Evolutionary conservation across 1,284 basidiomycete genomes (phyloP).

Genomic region (Sporisorium iseilematis-ciliati): DNA sequence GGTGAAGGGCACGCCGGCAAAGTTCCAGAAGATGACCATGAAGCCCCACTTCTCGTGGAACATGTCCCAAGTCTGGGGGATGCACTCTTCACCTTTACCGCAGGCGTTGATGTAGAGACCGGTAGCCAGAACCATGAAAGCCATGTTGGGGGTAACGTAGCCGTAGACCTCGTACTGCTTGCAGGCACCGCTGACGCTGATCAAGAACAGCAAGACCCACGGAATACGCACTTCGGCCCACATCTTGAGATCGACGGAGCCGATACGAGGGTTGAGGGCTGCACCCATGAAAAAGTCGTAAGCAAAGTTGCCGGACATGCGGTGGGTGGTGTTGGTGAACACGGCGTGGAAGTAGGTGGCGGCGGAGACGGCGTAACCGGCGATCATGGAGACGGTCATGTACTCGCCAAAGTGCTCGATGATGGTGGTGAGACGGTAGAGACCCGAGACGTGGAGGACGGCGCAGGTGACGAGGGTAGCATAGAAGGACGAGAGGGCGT

Average conservation of each 20-base stretch:
- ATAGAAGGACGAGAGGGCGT: slow-evolving; percentile 87
- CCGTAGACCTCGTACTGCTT: slow-evolving; percentile 90
- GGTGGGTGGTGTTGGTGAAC: slow-evolving; percentile 68
- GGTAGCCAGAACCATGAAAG: slow-evolving; percentile 94
- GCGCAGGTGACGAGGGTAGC: slow-evolving; percentile 83
- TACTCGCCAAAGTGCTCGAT: slow-evolving; percentile 96
- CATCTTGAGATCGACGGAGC: slow-evolving; percentile 97
- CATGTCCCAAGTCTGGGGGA: slow-evolving; percentile 91
- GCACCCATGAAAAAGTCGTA: slow-evolving; percentile 86
- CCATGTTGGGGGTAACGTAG: slow-evolving; percentile 95
- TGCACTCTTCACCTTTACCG: slow-evolving; percentile 79
- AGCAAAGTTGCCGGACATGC: slow-evolving; percentile 92
- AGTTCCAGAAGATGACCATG: slow-evolving; percentile 77
- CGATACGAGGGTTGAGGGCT: slow-evolving; percentile 90
- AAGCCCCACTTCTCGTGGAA: slow-evolving; percentile 70
- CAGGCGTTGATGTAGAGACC: slow-evolving; percentile 97
- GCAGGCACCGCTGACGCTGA: slow-evolving; percentile 90
- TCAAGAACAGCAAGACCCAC: slow-evolving; percentile 95
- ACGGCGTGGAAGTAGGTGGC: slow-evolving; percentile 68
- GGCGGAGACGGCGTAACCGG: slow-evolving; percentile 77
- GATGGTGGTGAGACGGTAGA: slow-evolving; percentile 92
- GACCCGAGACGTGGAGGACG: slow-evolving; percentile 81
- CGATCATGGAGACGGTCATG: slow-evolving; percentile 95
- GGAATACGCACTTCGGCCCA: slow-evolving; percentile 97
- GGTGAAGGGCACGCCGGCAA: slow-evolving; percentile 84